Evolutionary conservation across 1,284 basidiomycete species (phyloP).

Genomic region (Boletus calvinii): DNA sequence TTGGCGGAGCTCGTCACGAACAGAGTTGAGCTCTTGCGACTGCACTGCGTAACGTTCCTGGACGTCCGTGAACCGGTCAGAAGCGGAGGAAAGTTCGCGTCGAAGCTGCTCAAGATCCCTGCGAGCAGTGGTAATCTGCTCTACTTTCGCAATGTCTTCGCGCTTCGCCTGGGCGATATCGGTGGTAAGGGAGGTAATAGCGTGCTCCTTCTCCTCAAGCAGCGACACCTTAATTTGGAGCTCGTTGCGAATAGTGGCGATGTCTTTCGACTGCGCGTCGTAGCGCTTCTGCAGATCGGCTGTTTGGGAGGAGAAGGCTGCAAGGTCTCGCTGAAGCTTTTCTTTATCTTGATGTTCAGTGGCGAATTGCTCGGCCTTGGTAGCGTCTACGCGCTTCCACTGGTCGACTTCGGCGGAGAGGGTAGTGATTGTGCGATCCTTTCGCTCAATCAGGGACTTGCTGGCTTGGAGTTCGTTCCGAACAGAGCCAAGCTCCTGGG

Average conservation of each 20-base stretch:
- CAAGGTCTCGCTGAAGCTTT: slow-evolving; percentile 7
- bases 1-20: slow-evolving; percentile 1
- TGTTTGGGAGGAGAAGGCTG: not conserved
- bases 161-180: not conserved
- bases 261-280: slow-evolving; percentile 5
- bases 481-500: not conserved
- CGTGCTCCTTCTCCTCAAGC: slow-evolving; percentile 1
- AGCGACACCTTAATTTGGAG: not conserved
- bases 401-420: not conserved
- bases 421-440: not conserved
- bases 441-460: not conserved
- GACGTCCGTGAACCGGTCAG: not conserved
- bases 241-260: slow-evolving; percentile 6
- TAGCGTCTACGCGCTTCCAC: not conserved
- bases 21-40: not conserved
- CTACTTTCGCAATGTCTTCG: not conserved
- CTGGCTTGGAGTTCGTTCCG: not conserved
- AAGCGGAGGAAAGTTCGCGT: not conserved
- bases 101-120: slow-evolving; percentile 7
- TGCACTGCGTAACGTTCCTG: not conserved
- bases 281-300: slow-evolving; percentile 1
- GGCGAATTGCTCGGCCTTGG: not conserved
- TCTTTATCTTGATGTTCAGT: not conserved
- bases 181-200: slow-evolving; percentile 2
- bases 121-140: not conserved